Evolutionary conservation across 2,329 filamentous ascomycete genomes (phyloP).

Genomic region (Claviceps capensis): DNA sequence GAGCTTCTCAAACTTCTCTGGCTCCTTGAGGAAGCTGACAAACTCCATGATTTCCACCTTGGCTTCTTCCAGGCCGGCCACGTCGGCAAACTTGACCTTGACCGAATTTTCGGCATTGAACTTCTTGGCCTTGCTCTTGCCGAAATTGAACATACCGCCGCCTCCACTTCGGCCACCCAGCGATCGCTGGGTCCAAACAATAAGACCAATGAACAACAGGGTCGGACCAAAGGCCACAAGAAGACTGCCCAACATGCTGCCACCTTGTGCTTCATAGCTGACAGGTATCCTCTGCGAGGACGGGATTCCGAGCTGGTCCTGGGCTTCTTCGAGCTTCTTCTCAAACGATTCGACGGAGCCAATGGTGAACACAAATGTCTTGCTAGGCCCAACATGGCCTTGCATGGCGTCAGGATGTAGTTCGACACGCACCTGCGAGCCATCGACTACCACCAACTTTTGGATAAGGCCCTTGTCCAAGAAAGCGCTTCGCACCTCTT

Average conservation of each 20-base stretch:
- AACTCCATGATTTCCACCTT: conserved; percentile 99
- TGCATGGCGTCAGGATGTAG: conserved; percentile 56
- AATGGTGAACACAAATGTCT: conserved; percentile 77
- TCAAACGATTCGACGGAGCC: conserved; percentile 92
- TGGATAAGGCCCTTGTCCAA: conserved; percentile 92
- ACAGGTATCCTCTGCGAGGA: conserved; percentile 83
- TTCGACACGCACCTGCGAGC: conserved; percentile 60
- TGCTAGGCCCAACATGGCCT: conserved; percentile 26
- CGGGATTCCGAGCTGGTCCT: conserved; percentile 77
- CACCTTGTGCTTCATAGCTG: conserved; percentile 61
- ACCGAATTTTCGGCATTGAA: conserved; percentile 96
- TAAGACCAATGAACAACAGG: conserved; percentile 67
- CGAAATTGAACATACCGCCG: conserved; percentile 86
- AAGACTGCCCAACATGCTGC: conserved; percentile 59
- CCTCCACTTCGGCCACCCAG: conserved; percentile 52
- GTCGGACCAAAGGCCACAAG: conserved; percentile 74
- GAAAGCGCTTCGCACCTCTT: conserved; percentile 88
- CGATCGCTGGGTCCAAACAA: conserved; percentile 67
- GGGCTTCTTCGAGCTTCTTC: conserved; percentile 72
- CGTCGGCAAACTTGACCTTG: conserved; percentile 94
- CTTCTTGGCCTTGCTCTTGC: conserved; percentile 87
- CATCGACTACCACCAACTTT: conserved; percentile 71
- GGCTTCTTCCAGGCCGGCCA: conserved; percentile 95
- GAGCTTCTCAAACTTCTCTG: conserved; percentile 80
- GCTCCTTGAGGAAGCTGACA: conserved; percentile 90